These are phyloP conservation scores for Psilocybe azurescens DNA, from an alignment of 768 basidiomycete species.

Conservation along the genomic window DNA sequence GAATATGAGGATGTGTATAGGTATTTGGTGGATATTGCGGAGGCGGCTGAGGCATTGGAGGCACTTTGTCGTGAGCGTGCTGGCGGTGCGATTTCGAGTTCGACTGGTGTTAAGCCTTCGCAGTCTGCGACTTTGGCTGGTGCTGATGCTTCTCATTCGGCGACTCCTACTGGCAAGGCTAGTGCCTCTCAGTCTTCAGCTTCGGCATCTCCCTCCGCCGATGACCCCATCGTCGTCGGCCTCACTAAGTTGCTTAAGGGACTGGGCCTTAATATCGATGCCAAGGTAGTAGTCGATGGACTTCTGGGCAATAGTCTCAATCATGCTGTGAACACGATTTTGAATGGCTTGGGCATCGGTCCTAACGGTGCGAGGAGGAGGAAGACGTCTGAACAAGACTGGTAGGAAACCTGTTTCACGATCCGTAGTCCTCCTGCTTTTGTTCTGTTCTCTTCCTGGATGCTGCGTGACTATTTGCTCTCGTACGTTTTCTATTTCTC, in stretches of 20 bases:
- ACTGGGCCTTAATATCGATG: slow-evolving; percentile 18
- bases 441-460: neutral
- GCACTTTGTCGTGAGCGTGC: slow-evolving; percentile 9
- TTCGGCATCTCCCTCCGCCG: neutral
- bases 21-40: neutral
- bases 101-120: too few relatives aligned
- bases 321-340: slow-evolving; percentile 11
- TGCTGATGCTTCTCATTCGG: too few relatives aligned
- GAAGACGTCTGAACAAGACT: neutral
- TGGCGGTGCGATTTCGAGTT: neutral
- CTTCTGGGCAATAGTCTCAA: slow-evolving; percentile 17
- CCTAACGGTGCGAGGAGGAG: slow-evolving; percentile 7
- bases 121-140: too few relatives aligned
- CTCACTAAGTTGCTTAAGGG: slow-evolving; percentile 21
- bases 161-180: neutral
- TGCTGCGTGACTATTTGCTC: too few relatives aligned
- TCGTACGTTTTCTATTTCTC: too few relatives aligned
- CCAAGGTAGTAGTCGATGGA: slow-evolving; percentile 19
- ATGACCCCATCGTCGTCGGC: slow-evolving; percentile 18
- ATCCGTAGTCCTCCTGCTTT: neutral
- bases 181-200: neutral
- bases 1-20: neutral
- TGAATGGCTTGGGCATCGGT: slow-evolving; percentile 18
- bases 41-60: slow-evolving; percentile 10
- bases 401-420: neutral